These are phyloP conservation scores for Fusarium chuoi DNA, from an alignment of 2,329 filamentous ascomycete genomes.

Conservation along the genomic window DNA sequence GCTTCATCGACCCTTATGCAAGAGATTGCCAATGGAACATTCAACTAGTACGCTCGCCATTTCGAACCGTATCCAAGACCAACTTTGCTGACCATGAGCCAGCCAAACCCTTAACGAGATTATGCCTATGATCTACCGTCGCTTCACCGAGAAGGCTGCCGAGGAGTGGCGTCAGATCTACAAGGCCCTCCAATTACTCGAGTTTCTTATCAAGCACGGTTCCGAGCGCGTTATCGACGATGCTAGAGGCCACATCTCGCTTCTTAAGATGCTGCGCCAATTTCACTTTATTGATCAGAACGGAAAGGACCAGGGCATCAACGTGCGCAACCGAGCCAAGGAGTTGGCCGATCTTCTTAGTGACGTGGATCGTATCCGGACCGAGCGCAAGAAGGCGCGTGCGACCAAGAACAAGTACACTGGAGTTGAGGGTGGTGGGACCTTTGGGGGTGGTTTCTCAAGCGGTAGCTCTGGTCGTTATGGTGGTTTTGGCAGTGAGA, in stretches of 20 bases:
- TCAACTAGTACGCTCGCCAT: constrained; percentile 85
- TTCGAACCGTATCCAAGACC: constrained; percentile 27
- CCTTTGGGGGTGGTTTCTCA: constrained; percentile 68
- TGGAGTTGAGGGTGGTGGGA: constrained; percentile 85
- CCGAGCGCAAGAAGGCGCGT: constrained; percentile 89
- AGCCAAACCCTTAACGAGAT: constrained; percentile 98
- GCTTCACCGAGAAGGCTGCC: constrained; percentile 97
- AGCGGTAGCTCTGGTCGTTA: constrained; percentile 69
- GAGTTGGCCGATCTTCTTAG: constrained; percentile 93
- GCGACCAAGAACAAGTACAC: constrained; percentile 93
- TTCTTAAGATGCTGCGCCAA: constrained; percentile 97
- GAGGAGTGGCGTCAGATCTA: constrained; percentile 99
- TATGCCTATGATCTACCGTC: constrained; percentile 99
- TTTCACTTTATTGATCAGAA: constrained; percentile 97
- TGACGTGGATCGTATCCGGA: constrained; percentile 87
- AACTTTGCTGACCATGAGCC: constrained; percentile 35
- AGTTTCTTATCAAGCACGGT: constrained; percentile 97
- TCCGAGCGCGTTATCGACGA: constrained; percentile 98
- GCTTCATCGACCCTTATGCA: constrained; percentile 88
- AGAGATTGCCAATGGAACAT: constrained; percentile 97
- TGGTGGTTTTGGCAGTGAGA: constrained; percentile 92
- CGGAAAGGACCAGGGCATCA: constrained; percentile 98
- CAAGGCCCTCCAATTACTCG: constrained; percentile 95
- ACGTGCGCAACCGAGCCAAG: constrained; percentile 95
- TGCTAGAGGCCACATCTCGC: constrained; percentile 91